phyloP scores from a whole-genome alignment of 2,329 filamentous ascomycete genomes.

The Hymenoscyphus linearis region DNA sequence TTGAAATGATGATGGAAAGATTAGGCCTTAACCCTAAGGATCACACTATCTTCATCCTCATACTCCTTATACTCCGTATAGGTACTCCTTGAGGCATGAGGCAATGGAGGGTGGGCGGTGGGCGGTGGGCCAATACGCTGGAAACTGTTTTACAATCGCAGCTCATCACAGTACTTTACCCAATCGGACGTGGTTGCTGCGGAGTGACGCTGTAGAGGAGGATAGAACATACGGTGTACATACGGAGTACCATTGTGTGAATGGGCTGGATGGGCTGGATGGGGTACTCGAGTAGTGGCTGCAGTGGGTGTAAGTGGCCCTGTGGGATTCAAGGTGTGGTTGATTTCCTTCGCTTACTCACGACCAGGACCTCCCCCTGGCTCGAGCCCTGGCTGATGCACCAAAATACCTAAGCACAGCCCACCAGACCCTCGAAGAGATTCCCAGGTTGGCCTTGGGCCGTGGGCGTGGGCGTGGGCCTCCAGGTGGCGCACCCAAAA shows the following conservation, averaged over 20 bases:
- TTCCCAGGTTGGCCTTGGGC: not conserved
- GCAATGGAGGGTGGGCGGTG: not conserved
- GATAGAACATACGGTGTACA: not conserved
- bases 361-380: not conserved
- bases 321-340: not conserved
- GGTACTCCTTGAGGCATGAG: not conserved
- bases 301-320: too few species aligned
- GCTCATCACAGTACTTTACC: not conserved
- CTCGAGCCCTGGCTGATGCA: not conserved
- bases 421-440: not conserved
- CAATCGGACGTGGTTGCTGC: not conserved
- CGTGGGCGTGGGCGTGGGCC: too few species aligned
- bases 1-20: not conserved
- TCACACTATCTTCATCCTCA: not conserved
- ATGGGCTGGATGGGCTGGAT: too few species aligned
- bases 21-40: too few species aligned
- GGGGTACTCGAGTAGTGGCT: too few species aligned
- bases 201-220: not conserved
- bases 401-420: constrained; percentile 1
- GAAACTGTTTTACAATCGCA: not conserved
- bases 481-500: not conserved
- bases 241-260: not conserved
- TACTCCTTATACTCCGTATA: too few species aligned
- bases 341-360: not conserved
- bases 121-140: not conserved